phyloP scores from a whole-genome alignment of 129 eudicot genomes.

The Glebionis coronaria region DNA sequence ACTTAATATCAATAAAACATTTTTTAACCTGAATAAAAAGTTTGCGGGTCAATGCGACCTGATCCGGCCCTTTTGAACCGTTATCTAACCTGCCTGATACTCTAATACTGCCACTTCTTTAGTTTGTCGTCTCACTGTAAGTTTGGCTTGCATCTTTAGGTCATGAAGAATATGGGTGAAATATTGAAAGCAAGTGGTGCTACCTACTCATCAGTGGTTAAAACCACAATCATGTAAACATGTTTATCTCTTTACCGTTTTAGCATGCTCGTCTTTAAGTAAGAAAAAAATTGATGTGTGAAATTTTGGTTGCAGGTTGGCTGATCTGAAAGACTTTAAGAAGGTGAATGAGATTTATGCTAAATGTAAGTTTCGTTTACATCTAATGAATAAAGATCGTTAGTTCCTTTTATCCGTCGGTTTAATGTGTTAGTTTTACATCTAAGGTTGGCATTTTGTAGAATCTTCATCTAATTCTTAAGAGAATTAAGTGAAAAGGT shows the following conservation, averaged over 20 bases:
- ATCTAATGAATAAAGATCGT: not conserved
- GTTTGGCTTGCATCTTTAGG: slow-evolving; percentile 37
- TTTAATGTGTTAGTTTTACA: not conserved
- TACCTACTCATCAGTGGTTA: slow-evolving; percentile 86
- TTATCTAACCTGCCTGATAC: not conserved
- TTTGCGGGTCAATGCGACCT: not conserved
- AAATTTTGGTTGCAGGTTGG: slow-evolving; percentile 59
- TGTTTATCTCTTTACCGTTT: not conserved
- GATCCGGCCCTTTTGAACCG: not conserved
- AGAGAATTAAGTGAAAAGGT: too few species aligned
- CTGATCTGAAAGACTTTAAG: slow-evolving; percentile 93
- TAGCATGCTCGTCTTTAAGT: slow-evolving; percentile 10
- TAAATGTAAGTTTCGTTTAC: slow-evolving; percentile 58
- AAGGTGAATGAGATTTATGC: slow-evolving; percentile 94
- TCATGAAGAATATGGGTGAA: slow-evolving; percentile 96
- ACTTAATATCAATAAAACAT: not conserved
- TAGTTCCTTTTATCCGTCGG: not conserved
- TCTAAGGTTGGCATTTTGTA: too few species aligned
- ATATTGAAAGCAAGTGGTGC: slow-evolving; percentile 90
- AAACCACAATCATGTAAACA: slow-evolving; percentile 85
- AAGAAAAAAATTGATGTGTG: not conserved
- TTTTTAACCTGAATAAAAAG: not conserved
- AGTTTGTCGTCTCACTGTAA: not conserved
- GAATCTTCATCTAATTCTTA: too few species aligned
- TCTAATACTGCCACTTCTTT: not conserved